These are phyloP conservation scores for Parasitella parasitica DNA, from an alignment of 371 early-diverging fungal genomes.

Conservation along the genomic window DNA sequence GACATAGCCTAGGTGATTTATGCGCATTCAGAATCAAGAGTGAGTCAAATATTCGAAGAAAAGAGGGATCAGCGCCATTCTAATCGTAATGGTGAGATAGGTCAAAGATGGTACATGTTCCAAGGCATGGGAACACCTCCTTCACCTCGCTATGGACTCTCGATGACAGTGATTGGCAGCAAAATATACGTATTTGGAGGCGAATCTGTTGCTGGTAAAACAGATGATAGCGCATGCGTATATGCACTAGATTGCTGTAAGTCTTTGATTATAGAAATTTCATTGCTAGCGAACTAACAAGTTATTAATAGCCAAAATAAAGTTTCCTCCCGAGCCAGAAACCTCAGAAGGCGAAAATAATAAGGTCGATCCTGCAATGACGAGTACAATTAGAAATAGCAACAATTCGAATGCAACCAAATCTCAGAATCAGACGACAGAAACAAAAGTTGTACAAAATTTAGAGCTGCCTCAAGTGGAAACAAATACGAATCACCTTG, in stretches of 20 bases:
- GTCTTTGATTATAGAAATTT: neutral
- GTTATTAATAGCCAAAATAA: constrained; percentile 51
- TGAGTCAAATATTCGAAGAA: constrained; percentile 14
- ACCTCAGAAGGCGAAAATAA: neutral
- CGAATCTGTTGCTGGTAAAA: constrained; percentile 31
- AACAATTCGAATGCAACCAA: neutral
- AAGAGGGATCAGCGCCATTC: too few relatives aligned
- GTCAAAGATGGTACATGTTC: constrained; percentile 69
- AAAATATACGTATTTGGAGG: constrained; percentile 64
- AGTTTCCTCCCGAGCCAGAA: constrained; percentile 23
- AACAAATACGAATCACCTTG: neutral
- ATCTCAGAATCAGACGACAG: neutral
- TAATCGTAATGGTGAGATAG: constrained; percentile 26
- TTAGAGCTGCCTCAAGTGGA: neutral
- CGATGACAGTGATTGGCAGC: constrained; percentile 55
- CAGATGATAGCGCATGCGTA: constrained; percentile 42
- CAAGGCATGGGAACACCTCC: constrained; percentile 61
- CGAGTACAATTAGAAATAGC: neutral
- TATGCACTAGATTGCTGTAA: constrained; percentile 63
- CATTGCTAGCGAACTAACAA: neutral
- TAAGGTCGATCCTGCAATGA: neutral
- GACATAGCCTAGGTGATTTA: constrained; percentile 56
- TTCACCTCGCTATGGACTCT: constrained; percentile 55
- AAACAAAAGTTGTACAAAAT: neutral
- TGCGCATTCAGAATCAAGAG: constrained; percentile 64